These are phyloP conservation scores for Halophytophthora polymorphica DNA, from an alignment of 352 stramenopile species.

Conservation along the genomic window DNA sequence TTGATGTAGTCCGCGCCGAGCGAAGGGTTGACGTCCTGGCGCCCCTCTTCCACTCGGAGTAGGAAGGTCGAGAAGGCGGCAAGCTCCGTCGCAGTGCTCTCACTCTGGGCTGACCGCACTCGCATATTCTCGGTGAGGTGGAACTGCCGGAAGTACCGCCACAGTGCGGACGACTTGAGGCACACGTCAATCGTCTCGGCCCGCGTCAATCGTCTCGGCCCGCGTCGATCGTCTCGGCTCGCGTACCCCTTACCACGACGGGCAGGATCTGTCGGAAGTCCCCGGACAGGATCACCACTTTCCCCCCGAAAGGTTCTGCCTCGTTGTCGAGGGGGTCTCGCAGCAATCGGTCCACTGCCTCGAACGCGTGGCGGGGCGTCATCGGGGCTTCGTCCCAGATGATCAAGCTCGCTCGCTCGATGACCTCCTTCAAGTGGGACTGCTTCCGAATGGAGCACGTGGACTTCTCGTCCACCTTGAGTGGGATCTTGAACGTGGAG, in stretches of 20 bases:
- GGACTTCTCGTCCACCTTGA: conserved; percentile 8
- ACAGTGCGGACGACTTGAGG: conserved; percentile 8
- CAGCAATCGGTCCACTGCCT: conserved; percentile 23
- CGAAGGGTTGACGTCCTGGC: conserved; percentile 1
- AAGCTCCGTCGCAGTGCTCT: conserved; percentile 1
- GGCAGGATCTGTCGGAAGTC: conserved; percentile 26
- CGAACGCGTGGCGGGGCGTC: conserved; percentile 11
- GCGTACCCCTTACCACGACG: conserved; percentile 5
- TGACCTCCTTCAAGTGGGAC: conserved; percentile 2
- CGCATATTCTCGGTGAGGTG: conserved; percentile 4
- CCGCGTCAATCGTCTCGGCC: too few relatives aligned
- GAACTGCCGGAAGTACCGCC: conserved; percentile 1
- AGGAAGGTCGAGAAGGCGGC: background rate
- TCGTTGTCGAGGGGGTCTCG: conserved; percentile 7
- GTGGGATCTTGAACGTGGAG: conserved; percentile 29
- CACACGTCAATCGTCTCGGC: conserved; percentile 14
- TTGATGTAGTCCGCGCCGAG: conserved; percentile 11
- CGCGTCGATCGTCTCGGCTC: too few relatives aligned
- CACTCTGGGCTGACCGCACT: background rate
- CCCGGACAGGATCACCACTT: conserved; percentile 17
- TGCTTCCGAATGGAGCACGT: conserved; percentile 18
- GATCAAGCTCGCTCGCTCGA: conserved; percentile 1
- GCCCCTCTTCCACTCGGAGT: conserved; percentile 7
- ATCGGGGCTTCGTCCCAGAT: conserved; percentile 14
- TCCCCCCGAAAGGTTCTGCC: conserved; percentile 22